Evolutionary conservation across 2,329 filamentous ascomycete species (phyloP), one percentile per base, ranked within the genome.

Genomic region (Sphaerostilbella broomeana): DNA sequence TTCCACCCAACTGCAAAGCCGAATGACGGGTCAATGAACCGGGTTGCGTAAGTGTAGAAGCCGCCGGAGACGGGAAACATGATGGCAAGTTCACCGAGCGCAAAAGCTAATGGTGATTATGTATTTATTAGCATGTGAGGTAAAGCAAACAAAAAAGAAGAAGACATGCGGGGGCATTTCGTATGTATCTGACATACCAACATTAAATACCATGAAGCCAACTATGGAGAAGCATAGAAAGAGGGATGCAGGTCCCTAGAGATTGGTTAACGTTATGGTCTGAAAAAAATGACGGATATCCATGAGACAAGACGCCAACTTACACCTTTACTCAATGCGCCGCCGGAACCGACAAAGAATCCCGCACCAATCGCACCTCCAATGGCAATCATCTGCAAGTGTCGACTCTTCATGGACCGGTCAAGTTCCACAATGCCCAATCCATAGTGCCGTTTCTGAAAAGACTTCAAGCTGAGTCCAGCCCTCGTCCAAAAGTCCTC

Each of bases 311-410:
- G 56, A 13, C 9, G 9, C 3, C 3, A 10, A 51, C 65, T 55
- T 61, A 67, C 70, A 60, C 74, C 75, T 42, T 61, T 67, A 46
- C 53, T 53, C n/a, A 78, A 59, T 32, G 75, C 74, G 48, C 60
- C 54, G 49, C 75, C 75, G 24, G 73, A 76, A 50, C 75, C 73
- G 53, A 78, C 75, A 56, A 78, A 79, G 64, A 79, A 76, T 62
- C 75, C 75, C 55, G 75, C 75, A 57, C 75, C 75, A 40, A 79
- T 79, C 21, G 73, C 75, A 43, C 74, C 75, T 53, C 73, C 73
- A 41, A 78, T 76, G 51, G 73, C 72, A 58, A 78, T 78, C 74
- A 78, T 77, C 60, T 79, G 71, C 49, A 79, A 59, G 58, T 79
- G 75, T 47, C 75, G 70, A 36, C 65, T 62, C 63, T 73, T 72